These are phyloP conservation scores for Phyllosticta citriasiana DNA, from an alignment of 2,329 filamentous ascomycete species.

Conservation along the genomic window DNA sequence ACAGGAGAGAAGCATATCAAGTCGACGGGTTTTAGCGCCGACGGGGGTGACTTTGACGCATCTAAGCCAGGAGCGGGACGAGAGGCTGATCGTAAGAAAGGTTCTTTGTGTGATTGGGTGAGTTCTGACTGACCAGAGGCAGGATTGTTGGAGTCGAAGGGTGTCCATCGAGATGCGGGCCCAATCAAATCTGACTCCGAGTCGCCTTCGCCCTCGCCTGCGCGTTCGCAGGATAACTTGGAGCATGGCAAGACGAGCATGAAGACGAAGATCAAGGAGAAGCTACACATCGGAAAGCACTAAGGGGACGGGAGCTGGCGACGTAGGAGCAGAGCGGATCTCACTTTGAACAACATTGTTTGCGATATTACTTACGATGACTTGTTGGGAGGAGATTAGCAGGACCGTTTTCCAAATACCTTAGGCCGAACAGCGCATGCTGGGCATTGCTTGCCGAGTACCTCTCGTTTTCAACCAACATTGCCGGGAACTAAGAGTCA, in stretches of 20 bases:
- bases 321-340: too few species aligned
- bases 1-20: constrained; percentile 50
- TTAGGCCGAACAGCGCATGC: background rate
- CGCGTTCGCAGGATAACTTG: constrained; percentile 14
- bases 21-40: constrained; percentile 48
- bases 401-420: background rate
- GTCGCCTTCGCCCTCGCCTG: constrained; percentile 9
- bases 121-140: background rate
- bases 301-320: background rate
- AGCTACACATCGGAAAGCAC: constrained; percentile 44
- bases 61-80: constrained; percentile 50
- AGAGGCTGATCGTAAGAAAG: constrained; percentile 53
- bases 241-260: constrained; percentile 41
- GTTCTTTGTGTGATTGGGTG: background rate
- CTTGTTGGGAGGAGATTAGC: background rate
- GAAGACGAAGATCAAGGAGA: constrained; percentile 58
- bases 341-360: background rate
- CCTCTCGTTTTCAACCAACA: background rate
- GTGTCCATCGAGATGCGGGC: constrained; percentile 30
- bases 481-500: background rate
- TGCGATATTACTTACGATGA: background rate
- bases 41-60: constrained; percentile 57
- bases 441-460: background rate
- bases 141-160: constrained; percentile 47
- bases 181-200: constrained; percentile 7